A percentile compares a stretch with the other conserved stretches of the same genome.
phyloP scores from a whole-genome alignment of 805 yeast species.

The Ogataea glucozyma region DNA sequence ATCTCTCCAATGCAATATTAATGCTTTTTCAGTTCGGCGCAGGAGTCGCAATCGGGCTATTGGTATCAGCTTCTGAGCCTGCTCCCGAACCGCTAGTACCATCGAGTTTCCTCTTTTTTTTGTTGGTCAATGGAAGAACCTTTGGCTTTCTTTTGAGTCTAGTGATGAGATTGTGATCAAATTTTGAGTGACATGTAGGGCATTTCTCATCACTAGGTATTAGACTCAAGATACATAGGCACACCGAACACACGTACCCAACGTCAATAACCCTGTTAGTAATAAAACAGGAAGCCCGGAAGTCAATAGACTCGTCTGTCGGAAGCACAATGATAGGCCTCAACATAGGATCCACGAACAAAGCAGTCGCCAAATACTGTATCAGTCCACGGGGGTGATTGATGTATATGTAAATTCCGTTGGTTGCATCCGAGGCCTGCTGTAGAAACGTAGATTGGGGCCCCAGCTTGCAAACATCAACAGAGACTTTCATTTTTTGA shows the following conservation, averaged over 20 bases:
- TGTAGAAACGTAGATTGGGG: slow-evolving; percentile 78
- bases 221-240: slow-evolving; percentile 75
- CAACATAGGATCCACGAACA: slow-evolving; percentile 81
- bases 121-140: slow-evolving; percentile 34
- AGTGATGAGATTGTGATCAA: slow-evolving; percentile 62
- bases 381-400: slow-evolving; percentile 72
- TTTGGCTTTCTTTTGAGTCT: slow-evolving; percentile 60
- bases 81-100: slow-evolving; percentile 4
- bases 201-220: slow-evolving; percentile 70
- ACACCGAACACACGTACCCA: slow-evolving; percentile 94
- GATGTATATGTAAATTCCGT: slow-evolving; percentile 79
- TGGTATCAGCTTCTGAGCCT: slow-evolving; percentile 1
- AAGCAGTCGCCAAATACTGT: slow-evolving; percentile 80
- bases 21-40: not conserved
- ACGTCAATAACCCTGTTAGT: slow-evolving; percentile 90
- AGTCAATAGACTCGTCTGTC: slow-evolving; percentile 82
- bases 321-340: slow-evolving; percentile 79
- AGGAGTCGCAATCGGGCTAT: slow-evolving; percentile 4
- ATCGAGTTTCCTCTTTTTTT: slow-evolving; percentile 24
- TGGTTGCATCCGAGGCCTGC: slow-evolving; percentile 94
- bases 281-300: slow-evolving; percentile 89
- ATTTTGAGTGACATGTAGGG: slow-evolving; percentile 83
- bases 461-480: slow-evolving; percentile 86
- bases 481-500: slow-evolving; percentile 84
- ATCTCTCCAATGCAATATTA: too few relatives aligned